These are phyloP conservation scores for Podaxis sp. DNA, from an alignment of 768 basidiomycete species.

Conservation along the genomic window DNA sequence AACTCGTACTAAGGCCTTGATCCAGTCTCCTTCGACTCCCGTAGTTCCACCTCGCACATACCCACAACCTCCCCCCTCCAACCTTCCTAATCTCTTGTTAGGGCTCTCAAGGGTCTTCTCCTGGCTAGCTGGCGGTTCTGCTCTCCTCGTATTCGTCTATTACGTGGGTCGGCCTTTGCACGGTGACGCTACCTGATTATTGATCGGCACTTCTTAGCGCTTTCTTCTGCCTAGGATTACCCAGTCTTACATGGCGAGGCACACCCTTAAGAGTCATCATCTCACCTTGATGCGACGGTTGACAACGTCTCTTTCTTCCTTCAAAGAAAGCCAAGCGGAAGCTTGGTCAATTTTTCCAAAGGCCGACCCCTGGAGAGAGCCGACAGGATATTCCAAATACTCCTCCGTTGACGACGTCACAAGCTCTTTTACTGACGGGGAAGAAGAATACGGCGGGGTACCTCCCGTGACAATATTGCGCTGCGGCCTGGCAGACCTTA, in stretches of 20 bases:
- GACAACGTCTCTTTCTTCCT: conserved; percentile 48
- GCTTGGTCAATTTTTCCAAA: conserved; percentile 58
- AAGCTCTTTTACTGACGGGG: conserved; percentile 26
- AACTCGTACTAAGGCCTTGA: not conserved
- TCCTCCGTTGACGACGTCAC: conserved; percentile 44
- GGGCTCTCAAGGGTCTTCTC: conserved; percentile 58
- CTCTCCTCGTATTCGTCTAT: conserved; percentile 57
- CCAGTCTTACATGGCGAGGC: conserved; percentile 57
- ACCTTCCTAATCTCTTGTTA: conserved; percentile 62
- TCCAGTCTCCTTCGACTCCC: conserved; percentile 40
- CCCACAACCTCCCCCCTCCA: conserved; percentile 67
- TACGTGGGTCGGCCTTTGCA: conserved; percentile 44
- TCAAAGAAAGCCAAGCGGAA: conserved; percentile 56
- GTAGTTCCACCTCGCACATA: conserved; percentile 70
- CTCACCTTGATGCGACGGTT: conserved; percentile 52
- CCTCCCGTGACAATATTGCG: conserved; percentile 59
- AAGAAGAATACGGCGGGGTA: conserved; percentile 30
- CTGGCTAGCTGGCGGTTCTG: conserved; percentile 68
- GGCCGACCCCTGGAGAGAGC: conserved; percentile 50
- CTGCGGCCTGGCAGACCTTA: conserved; percentile 55
- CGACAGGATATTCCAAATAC: conserved; percentile 38
- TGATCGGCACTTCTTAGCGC: conserved; percentile 39
- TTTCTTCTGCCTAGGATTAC: conserved; percentile 67
- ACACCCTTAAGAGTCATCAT: conserved; percentile 61
- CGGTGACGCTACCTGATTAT: not conserved